phyloP scores from a whole-genome alignment of 352 stramenopile genomes.

The Pythium chondricola region DNA sequence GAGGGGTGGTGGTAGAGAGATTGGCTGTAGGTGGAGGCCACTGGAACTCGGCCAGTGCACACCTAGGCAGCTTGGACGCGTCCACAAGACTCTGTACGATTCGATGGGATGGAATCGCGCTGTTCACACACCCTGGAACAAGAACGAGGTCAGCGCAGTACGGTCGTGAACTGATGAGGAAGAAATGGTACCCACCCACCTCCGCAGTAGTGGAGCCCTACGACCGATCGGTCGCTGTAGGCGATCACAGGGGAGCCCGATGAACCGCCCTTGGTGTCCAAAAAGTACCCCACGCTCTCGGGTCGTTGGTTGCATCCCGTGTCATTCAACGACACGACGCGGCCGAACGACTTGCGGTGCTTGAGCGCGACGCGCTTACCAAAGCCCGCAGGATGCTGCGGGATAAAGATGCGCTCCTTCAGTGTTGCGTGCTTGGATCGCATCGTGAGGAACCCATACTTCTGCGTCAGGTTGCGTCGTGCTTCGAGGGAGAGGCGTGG shows the following conservation, averaged over 20 bases:
- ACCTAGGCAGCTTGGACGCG: conserved; percentile 15
- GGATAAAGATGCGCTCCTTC: conserved; percentile 48
- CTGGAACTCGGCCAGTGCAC: conserved; percentile 6
- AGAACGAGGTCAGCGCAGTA: neutral
- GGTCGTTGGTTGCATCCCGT: conserved; percentile 26
- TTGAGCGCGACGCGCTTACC: conserved; percentile 54
- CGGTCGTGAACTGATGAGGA: neutral
- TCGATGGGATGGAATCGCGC: conserved; percentile 24
- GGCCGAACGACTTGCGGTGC: conserved; percentile 17
- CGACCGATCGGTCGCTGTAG: conserved; percentile 25
- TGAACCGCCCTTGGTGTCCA: conserved; percentile 42
- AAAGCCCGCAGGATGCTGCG: conserved; percentile 32
- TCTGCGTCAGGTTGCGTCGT: conserved; percentile 14
- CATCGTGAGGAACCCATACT: conserved; percentile 43
- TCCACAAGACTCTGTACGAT: conserved; percentile 26
- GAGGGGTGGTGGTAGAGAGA: too few species aligned
- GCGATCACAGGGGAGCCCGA: conserved; percentile 45
- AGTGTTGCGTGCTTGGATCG: conserved; percentile 8
- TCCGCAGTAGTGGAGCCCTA: conserved; percentile 51
- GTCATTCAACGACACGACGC: conserved; percentile 20
- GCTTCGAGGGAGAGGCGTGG: conserved; percentile 12
- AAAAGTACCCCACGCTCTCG: conserved; percentile 33
- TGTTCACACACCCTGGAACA: conserved; percentile 29
- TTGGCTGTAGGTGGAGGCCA: too few species aligned
- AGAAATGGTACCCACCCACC: conserved; percentile 6